Evolutionary conservation across 768 basidiomycete species (phyloP).

Genomic region (Suillus clintonianus): DNA sequence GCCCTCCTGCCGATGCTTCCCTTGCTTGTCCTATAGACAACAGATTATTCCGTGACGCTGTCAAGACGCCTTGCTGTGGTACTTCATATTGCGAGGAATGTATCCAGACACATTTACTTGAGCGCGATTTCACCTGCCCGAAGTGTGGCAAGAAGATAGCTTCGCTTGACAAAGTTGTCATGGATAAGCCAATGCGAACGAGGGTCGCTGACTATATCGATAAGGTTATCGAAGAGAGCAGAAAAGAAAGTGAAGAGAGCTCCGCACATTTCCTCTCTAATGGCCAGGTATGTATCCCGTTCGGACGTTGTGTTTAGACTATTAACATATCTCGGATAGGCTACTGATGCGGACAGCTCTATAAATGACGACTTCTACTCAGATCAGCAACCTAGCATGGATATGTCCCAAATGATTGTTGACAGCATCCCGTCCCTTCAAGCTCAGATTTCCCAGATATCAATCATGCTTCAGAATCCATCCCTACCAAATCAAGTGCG

Average conservation of each 20-base stretch:
- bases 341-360: constrained; percentile 26
- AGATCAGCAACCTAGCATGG: constrained; percentile 72
- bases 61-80: constrained; percentile 93
- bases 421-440: constrained; percentile 82
- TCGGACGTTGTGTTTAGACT: background rate
- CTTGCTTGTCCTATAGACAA: constrained; percentile 91
- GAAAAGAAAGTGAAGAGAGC: constrained; percentile 59
- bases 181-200: constrained; percentile 78
- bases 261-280: constrained; percentile 7
- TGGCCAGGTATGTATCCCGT: constrained; percentile 39
- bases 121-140: constrained; percentile 94
- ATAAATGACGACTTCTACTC: constrained; percentile 68
- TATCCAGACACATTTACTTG: constrained; percentile 90
- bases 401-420: constrained; percentile 70
- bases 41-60: constrained; percentile 90
- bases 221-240: constrained; percentile 75
- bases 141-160: constrained; percentile 86
- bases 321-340: constrained; percentile 15
- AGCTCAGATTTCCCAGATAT: constrained; percentile 81
- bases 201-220: constrained; percentile 84
- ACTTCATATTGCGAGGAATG: constrained; percentile 96
- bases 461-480: constrained; percentile 78
- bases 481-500: constrained; percentile 71
- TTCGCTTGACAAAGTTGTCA: constrained; percentile 81
- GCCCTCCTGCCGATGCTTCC: constrained; percentile 72